Percentiles rank a stretch among this genome's conserved stretches.
Conservation (phyloP, 371 early-diverging fungal species). For the Batkoa obscura region DNA sequence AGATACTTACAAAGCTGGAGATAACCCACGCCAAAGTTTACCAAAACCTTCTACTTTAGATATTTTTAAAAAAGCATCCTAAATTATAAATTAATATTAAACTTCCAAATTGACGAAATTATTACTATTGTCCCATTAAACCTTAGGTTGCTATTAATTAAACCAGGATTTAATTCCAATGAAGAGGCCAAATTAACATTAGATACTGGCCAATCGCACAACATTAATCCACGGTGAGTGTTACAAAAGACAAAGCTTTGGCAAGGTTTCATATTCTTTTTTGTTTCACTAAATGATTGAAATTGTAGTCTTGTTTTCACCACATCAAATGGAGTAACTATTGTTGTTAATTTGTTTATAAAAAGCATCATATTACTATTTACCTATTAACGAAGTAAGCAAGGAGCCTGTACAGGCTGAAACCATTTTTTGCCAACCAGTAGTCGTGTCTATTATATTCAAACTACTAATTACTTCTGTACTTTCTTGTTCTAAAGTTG, state of each 20-base stretch:
- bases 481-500: too few relatives aligned
- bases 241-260: not conserved
- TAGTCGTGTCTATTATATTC: too few relatives aligned
- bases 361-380: conserved; percentile 1
- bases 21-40: conserved; percentile 71
- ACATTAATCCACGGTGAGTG: conserved; percentile 9
- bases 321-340: conserved; percentile 84
- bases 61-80: conserved; percentile 66
- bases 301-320: conserved; percentile 81
- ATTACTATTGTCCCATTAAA: conserved; percentile 3
- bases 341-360: conserved; percentile 2
- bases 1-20: conserved; percentile 40
- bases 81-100: conserved; percentile 5
- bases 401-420: conserved; percentile 61
- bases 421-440: conserved; percentile 37
- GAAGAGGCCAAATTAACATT: too few relatives aligned
- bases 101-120: not conserved
- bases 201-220: conserved; percentile 11
- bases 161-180: too few relatives aligned
- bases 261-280: too few relatives aligned
- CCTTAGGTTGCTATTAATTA: too few relatives aligned
- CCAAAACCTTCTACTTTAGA: conserved; percentile 51
- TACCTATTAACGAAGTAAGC: conserved; percentile 44
- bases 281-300: too few relatives aligned
- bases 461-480: too few relatives aligned